Conservation (phyloP, 2,329 filamentous ascomycete species). For the Lecanosticta acicola region DNA sequence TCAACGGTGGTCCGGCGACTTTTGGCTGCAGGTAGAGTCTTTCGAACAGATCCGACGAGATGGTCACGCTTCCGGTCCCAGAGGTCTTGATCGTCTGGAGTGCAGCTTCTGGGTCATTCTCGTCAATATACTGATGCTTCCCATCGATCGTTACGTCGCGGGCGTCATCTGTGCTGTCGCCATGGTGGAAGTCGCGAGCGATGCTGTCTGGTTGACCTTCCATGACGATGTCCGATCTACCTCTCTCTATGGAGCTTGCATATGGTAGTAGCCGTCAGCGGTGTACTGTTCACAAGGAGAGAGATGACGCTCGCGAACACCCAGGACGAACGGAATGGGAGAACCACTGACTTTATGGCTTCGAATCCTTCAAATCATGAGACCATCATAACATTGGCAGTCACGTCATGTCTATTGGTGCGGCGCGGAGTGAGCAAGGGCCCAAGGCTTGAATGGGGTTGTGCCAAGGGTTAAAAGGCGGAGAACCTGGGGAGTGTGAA, state of each 20-base stretch:
- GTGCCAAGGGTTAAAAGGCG: neutral
- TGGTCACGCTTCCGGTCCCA: slow-evolving; percentile 19
- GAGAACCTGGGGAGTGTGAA: slow-evolving; percentile 4
- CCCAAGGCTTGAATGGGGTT: neutral
- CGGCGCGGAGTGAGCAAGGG: slow-evolving; percentile 3
- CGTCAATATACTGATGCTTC: slow-evolving; percentile 7
- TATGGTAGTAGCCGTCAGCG: too few relatives aligned
- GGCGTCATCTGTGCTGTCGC: neutral
- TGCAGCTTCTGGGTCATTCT: slow-evolving; percentile 12
- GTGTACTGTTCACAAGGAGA: too few relatives aligned
- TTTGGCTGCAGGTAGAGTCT: slow-evolving; percentile 21
- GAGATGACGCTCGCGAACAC: too few relatives aligned
- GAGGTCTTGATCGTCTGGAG: slow-evolving; percentile 17
- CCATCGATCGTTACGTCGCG: slow-evolving; percentile 10
- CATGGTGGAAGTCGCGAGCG: slow-evolving; percentile 13
- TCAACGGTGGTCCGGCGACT: slow-evolving; percentile 11
- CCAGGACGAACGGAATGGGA: neutral
- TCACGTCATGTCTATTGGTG: slow-evolving; percentile 1
- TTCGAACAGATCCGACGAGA: slow-evolving; percentile 21
- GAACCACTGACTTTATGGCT: neutral
- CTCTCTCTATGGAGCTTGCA: neutral
- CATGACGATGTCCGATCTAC: neutral
- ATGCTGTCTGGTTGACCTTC: slow-evolving; percentile 14
- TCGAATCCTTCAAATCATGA: neutral
- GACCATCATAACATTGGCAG: neutral